Base-by-base conservation (phyloP, 2,329 filamentous ascomycete species). In the Alternaria triticina region DNA sequence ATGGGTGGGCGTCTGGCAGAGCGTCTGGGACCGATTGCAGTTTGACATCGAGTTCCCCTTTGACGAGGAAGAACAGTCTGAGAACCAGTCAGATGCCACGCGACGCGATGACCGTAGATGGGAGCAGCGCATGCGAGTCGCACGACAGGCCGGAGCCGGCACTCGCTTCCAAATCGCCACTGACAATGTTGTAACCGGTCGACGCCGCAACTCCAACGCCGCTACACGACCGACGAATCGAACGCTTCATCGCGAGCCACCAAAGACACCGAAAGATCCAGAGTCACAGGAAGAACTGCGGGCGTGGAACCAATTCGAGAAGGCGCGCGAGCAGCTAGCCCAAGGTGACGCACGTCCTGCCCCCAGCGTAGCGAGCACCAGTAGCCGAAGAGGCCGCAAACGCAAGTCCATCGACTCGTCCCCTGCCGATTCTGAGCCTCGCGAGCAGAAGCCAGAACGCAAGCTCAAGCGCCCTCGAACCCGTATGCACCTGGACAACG, bases 301-400 rank as follows among this genome's bases (percentile, higher is more conserved):
- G 61, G 93, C 95, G 5, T 97, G 95, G 96, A 93, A 94, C 66
- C 93, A 92, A 20, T 90, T 98, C 66, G 94, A 97, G 70, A 92
- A 90, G 77, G 94, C 92, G 46, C 87, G 93, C 67, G 90, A 94
- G 64, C 86, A 65, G 80, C 68, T 77, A n/a, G 71, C 70, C 9
- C 73, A 77, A 54, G 56, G 67, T 15, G 72, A 72, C 10, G 70
- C 61, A 27, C 65, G 57, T 3, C 62, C 72, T 33, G 57, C 72
- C 28, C 62, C 73, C 15, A 69, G 59, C 59, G 68, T 66, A 11
- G 63, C 67, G 20, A 74, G 70, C 45, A 64, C 67, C n/a, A 70
- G 62, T 43, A 74, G 67, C 61, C 80, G 86, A 45, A 85, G 82
- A 65, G 83, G 84, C 55, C 89, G 92, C 62, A 94, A 97, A 82